Percentiles rank a stretch among this genome's conserved stretches.
Evolutionary conservation across 2,329 filamentous ascomycete genomes (phyloP).

Genomic region (Domatiomyces globalis): DNA sequence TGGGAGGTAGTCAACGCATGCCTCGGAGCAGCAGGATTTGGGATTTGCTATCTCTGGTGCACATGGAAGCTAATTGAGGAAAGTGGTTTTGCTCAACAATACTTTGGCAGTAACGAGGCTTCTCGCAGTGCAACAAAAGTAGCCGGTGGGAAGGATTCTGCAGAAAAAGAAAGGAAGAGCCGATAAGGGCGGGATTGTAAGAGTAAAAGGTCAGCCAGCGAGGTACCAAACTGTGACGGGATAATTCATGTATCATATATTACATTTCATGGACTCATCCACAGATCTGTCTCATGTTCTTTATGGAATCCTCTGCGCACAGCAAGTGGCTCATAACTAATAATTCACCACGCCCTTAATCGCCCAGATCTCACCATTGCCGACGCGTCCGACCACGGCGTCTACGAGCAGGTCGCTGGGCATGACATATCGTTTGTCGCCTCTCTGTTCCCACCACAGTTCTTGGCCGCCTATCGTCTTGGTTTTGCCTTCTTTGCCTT

Average conservation of each 20-base stretch:
- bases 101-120: conserved; percentile 5
- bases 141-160: conserved; percentile 1
- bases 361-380: conserved; percentile 83
- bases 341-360: conserved; percentile 48
- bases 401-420: conserved; percentile 68
- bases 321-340: conserved; percentile 7
- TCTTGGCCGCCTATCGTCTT: conserved; percentile 55
- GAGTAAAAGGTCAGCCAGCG: background rate
- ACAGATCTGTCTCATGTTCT: background rate
- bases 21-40: conserved; percentile 72
- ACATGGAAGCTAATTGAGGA: conserved; percentile 44
- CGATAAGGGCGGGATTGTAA: background rate
- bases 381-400: conserved; percentile 57
- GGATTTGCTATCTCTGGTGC: conserved; percentile 84
- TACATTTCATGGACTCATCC: background rate
- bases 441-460: conserved; percentile 69
- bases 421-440: conserved; percentile 50
- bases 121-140: background rate
- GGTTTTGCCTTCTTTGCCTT: conserved; percentile 46
- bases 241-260: background rate
- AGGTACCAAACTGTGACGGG: background rate
- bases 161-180: background rate
- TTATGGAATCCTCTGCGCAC: background rate
- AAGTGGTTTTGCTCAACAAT: conserved; percentile 14
- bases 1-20: conserved; percentile 89